phyloP scores from a whole-genome alignment of 768 basidiomycete species.

The Suillus plorans region DNA sequence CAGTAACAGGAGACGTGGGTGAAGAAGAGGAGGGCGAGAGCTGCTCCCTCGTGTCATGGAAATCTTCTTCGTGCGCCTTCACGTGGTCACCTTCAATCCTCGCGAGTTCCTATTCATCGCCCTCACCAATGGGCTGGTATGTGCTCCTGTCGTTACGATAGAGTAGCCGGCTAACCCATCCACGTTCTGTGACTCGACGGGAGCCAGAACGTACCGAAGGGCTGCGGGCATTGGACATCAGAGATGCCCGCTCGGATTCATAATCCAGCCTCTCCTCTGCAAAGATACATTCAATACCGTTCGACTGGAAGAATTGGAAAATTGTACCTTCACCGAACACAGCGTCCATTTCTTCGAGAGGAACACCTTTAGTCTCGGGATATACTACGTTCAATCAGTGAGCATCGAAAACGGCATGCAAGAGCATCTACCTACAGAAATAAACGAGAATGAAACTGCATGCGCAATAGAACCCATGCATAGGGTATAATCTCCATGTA shows the following conservation, averaged over 20 bases:
- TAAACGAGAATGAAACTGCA: constrained; percentile 86
- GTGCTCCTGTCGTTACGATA: constrained; percentile 39
- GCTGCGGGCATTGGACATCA: constrained; percentile 41
- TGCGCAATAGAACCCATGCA: constrained; percentile 92
- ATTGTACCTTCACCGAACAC: constrained; percentile 80
- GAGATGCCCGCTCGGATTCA: constrained; percentile 60
- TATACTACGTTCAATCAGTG: constrained; percentile 52
- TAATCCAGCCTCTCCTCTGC: constrained; percentile 65
- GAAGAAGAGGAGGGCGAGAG: constrained; percentile 13
- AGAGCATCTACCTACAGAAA: constrained; percentile 53
- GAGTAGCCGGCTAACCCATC: constrained; percentile 54
- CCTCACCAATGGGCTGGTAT: constrained; percentile 49
- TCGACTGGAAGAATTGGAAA: constrained; percentile 5
- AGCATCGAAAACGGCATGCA: constrained; percentile 3
- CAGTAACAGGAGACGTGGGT: constrained; percentile 12
- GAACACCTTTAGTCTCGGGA: constrained; percentile 84
- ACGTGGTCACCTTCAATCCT: constrained; percentile 43
- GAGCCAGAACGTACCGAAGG: constrained; percentile 32
- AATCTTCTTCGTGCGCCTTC: constrained; percentile 28
- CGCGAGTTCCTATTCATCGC: constrained; percentile 57
- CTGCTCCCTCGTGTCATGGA: constrained; percentile 13
- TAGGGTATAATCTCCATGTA: constrained; percentile 89
- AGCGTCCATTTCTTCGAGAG: constrained; percentile 88
- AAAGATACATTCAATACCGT: constrained; percentile 14
- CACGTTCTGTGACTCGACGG: constrained; percentile 27